Base-by-base conservation (phyloP, 1,284 basidiomycete genomes). In the Apiotrichum siamense region DNA sequence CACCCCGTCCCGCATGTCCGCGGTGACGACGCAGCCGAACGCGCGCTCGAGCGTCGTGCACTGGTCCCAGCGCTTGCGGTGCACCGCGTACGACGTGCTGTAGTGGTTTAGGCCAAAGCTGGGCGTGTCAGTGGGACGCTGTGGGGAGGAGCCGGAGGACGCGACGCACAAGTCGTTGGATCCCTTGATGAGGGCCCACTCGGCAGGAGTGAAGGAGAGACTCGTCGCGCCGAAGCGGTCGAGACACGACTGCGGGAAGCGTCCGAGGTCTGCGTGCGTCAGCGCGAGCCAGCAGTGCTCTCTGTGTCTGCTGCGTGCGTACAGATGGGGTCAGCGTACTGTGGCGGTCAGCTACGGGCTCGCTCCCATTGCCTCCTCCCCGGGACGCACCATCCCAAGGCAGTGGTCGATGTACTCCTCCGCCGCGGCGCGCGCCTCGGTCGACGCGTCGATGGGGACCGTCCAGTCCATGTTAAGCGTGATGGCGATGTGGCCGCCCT, bases 381-480 rank as follows among this genome's bases (percentile, higher is more conserved):
- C n/a, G n/a, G n/a, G n/a, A n/a, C n/a, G n/a, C n/a, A n/a, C n/a
- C 58, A 59, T 50, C 36, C 60, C 55, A 10, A 58, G 25, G 20
- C 50, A 35, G 21, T 47, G 40, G 35, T 56, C 59, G 18, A 52
- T 25, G 21, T 43, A 41, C 15, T 38, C 35, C 36, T 59, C 48
- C 4, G 58, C 50, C 2, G 58, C 60, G 0, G 44, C 47, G 31
- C 49, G 56, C 1, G 64, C 62, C 15, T 58, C 57, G 3, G 47
- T 24, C 10, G 39, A 54, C 12, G 63, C 60, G 36, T 63, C 54
- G 21, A 63, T 39, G 1, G 62, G 62, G 25, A 56, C 60, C 9
- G 52, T 36, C 59, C 57, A 65, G 44, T 65, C 65, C 33, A 52
- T 50, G 54, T 67, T 65, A 57, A 64, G 51, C 13, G 62, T 64